Conservation (phyloP, 306 rosid genomes). For the Vachellia pachyceras region DNA sequence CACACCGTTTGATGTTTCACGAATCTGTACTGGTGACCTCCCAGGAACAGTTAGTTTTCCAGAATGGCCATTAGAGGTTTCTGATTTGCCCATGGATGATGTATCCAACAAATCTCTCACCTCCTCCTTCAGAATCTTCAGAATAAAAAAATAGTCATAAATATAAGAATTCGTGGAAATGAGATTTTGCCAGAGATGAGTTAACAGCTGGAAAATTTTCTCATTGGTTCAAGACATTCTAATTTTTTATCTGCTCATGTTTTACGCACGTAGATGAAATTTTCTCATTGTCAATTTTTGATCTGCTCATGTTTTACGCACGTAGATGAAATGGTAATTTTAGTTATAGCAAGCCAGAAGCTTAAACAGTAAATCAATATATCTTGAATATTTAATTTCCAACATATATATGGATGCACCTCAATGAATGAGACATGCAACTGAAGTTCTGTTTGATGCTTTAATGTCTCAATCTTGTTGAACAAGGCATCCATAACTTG, state of each 20-base stretch:
- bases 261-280: too few relatives aligned
- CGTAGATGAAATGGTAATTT: not conserved
- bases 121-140: slow-evolving; percentile 81
- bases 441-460: slow-evolving; percentile 76
- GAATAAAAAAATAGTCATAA: slow-evolving; percentile 31
- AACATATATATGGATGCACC: slow-evolving; percentile 43
- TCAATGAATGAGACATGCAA: slow-evolving; percentile 83
- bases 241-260: slow-evolving; percentile 27
- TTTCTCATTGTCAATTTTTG: slow-evolving; percentile 19
- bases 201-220: slow-evolving; percentile 15
- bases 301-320: not conserved
- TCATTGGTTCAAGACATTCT: slow-evolving; percentile 42
- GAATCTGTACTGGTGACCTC: slow-evolving; percentile 60
- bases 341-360: not conserved
- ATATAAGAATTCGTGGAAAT: slow-evolving; percentile 22
- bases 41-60: slow-evolving; percentile 60
- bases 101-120: slow-evolving; percentile 78
- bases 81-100: slow-evolving; percentile 60
- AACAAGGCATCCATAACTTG: slow-evolving; percentile 75
- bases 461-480: slow-evolving; percentile 68
- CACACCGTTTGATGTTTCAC: too few relatives aligned
- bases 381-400: not conserved
- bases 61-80: slow-evolving; percentile 59
- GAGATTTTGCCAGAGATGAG: slow-evolving; percentile 11
- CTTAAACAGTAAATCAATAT: not conserved